phyloP scores from a whole-genome alignment of 495 filamentous ascomycete species.

The Lophiotrema nucula region DNA sequence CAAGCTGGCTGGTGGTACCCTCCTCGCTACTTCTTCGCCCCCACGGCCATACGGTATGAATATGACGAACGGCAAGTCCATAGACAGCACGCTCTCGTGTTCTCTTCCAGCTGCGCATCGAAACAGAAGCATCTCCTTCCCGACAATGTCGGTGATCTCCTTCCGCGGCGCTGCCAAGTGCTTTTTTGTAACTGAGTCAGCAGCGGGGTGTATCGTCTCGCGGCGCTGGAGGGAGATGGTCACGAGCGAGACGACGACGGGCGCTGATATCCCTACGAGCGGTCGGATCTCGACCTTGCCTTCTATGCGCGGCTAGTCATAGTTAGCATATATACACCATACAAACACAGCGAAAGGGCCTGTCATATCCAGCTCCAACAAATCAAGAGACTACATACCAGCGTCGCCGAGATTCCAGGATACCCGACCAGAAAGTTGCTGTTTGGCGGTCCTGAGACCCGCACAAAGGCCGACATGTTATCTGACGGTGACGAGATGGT shows the following conservation, averaged over 20 bases:
- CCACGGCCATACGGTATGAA: slow-evolving; percentile 94
- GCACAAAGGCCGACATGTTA: slow-evolving; percentile 85
- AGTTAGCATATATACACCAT: slow-evolving; percentile 16
- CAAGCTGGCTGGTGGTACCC: slow-evolving; percentile 89
- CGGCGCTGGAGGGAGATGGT: slow-evolving; percentile 88
- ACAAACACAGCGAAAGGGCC: background rate
- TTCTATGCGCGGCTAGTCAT: slow-evolving; percentile 80
- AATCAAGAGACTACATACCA: slow-evolving; percentile 59
- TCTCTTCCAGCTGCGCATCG: slow-evolving; percentile 80
- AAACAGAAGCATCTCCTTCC: slow-evolving; percentile 91
- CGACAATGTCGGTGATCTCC: slow-evolving; percentile 87
- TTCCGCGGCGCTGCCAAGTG: slow-evolving; percentile 89
- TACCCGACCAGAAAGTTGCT: slow-evolving; percentile 96
- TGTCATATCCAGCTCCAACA: background rate
- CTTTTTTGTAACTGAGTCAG: slow-evolving; percentile 89
- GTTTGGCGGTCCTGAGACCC: slow-evolving; percentile 96
- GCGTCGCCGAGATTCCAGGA: slow-evolving; percentile 93
- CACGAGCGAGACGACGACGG: slow-evolving; percentile 88
- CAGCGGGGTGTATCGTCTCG: slow-evolving; percentile 94
- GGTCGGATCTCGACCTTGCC: slow-evolving; percentile 98
- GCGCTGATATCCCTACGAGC: slow-evolving; percentile 73
- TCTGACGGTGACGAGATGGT: slow-evolving; percentile 20
- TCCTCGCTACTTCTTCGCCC: slow-evolving; percentile 78
- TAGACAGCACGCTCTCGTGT: slow-evolving; percentile 83
- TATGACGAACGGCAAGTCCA: slow-evolving; percentile 95